Base-by-base conservation (phyloP, 1,284 basidiomycete species). In the Pseudozyma sp. region DNA sequence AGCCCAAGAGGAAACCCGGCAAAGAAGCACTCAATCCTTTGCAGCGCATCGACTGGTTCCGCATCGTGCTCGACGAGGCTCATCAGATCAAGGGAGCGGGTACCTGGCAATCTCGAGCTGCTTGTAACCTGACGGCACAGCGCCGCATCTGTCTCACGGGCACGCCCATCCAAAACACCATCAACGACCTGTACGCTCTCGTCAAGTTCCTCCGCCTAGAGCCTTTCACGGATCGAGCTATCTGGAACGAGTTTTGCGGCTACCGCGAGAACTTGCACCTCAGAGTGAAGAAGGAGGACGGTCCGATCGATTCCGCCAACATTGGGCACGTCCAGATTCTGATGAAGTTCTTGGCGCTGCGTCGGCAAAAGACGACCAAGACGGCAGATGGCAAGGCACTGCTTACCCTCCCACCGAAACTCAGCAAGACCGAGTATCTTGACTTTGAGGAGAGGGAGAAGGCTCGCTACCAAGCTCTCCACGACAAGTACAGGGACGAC, bases 111-210 rank as follows among this genome's bases (percentile, higher is more conserved):
- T 94, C 94, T 76, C 90, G 93, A 68, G 96, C 97, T 4, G 94
- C 92, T 10, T 99, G 97, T 86, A 94, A 97, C 82, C 89, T 99
- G 47, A 89, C 92, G 83, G 94, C 96, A 3, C 93, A 97, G 81
- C 91, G 97, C 55, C 90, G 97, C 19, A 87, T 98, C 46, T 97
- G 94, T 81, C 87, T 99, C 42, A 97, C 96, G 9, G 97, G 97
- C 67, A 99, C 97, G 7, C 97, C 97, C 0, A 94, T 99, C 45
- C 97, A 99, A 86, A 99, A 99, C 88, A 95, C 95, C 84, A 89
- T 99, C 61, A 96, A 99, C 85, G 97, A 99, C 82, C 91, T 99
- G 49, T 99, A 92, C 85, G 94, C 97, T 1, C 88, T 99, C 60
- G 90, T 99, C 88, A 95, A 94, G 85, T 99, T 99, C 86, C 87